phyloP scores from a whole-genome alignment of 805 yeast species.

The Saturnispora galanensis region DNA sequence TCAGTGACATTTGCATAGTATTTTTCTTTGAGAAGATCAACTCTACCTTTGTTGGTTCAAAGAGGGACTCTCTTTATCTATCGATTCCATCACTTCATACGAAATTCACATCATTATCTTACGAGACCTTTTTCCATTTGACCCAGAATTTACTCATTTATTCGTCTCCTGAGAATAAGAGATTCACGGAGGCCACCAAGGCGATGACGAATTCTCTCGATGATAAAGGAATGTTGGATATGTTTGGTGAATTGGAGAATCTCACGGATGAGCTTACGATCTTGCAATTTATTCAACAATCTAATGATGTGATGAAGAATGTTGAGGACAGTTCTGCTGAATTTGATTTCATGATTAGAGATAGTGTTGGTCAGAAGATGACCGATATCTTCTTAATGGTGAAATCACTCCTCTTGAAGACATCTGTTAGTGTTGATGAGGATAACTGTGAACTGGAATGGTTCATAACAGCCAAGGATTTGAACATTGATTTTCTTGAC shows the following conservation, averaged over 20 bases:
- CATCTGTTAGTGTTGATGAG: constrained; percentile 14
- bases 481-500: constrained; percentile 61
- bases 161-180: constrained; percentile 58
- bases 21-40: constrained; percentile 49
- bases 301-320: constrained; percentile 35
- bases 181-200: constrained; percentile 48
- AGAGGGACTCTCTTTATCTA: constrained; percentile 41
- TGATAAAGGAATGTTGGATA: constrained; percentile 42
- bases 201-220: constrained; percentile 64
- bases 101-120: constrained; percentile 65
- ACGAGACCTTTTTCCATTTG: constrained; percentile 54
- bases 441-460: constrained; percentile 35
- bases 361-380: constrained; percentile 27
- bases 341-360: constrained; percentile 28
- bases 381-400: constrained; percentile 37
- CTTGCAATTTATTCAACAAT: constrained; percentile 12
- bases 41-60: constrained; percentile 25
- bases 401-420: constrained; percentile 26
- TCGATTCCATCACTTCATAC: constrained; percentile 64
- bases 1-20: constrained; percentile 55
- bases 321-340: constrained; percentile 27
- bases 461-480: constrained; percentile 56
- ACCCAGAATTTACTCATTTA: constrained; percentile 49
- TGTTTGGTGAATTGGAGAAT: constrained; percentile 9
- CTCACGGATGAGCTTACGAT: constrained; percentile 7